phyloP scores from a whole-genome alignment of 2,329 filamentous ascomycete genomes.

The Penicillium sp. region DNA sequence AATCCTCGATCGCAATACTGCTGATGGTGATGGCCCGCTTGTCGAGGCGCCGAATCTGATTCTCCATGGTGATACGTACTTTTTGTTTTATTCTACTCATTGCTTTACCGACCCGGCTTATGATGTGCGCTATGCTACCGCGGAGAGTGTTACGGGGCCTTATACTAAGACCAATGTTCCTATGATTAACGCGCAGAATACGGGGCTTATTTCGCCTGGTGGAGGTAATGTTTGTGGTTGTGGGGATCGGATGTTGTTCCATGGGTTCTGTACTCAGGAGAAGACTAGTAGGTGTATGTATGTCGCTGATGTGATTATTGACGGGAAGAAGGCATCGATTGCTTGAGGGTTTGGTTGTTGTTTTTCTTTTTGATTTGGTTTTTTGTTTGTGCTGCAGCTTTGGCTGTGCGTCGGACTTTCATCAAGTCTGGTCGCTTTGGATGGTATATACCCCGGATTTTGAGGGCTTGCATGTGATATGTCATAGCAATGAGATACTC shows the following conservation, averaged over 20 bases:
- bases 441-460: constrained; percentile 8
- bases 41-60: constrained; percentile 62
- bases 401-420: not conserved
- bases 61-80: constrained; percentile 49
- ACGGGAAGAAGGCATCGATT: constrained; percentile 19
- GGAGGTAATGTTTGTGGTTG: constrained; percentile 34
- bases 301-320: constrained; percentile 28
- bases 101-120: constrained; percentile 58
- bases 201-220: constrained; percentile 33
- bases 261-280: constrained; percentile 30
- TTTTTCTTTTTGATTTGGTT: not conserved
- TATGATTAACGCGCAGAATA: constrained; percentile 37
- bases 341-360: constrained; percentile 1
- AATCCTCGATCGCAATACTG: constrained; percentile 57
- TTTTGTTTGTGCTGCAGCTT: not conserved
- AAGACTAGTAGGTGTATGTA: constrained; percentile 32
- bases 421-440: not conserved
- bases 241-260: constrained; percentile 36
- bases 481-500: not conserved
- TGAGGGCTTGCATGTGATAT: not conserved
- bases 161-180: constrained; percentile 38
- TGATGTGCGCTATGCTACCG: constrained; percentile 61
- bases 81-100: constrained; percentile 63
- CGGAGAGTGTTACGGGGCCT: constrained; percentile 39
- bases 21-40: constrained; percentile 62